Base-by-base conservation (phyloP, 164 flowering plant species). In the Piper betle region DNA sequence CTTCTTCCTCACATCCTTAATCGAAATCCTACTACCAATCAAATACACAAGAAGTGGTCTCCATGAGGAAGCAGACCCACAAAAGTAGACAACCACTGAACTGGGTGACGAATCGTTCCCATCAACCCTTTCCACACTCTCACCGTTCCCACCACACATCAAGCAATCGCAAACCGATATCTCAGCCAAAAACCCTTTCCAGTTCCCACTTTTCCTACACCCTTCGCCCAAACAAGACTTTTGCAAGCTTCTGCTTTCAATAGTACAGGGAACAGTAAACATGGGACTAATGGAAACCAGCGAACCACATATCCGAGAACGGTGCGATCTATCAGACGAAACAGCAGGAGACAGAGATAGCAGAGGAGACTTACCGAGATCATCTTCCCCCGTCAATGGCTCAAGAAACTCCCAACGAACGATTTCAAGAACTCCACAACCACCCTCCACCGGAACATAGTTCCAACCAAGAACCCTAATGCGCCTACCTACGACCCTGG, bases 381-480 rank as follows among this genome's bases (percentile, higher is more conserved):
- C 52, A 41, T 33, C 15, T 17, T 55, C 60, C 17, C 18, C 64
- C 48, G 11, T 3, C 9, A 50, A 58, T 1, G 76, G 52, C 40
- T 75, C 80, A 0, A 57, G 42, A 53, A 77, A 67, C 3, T 64
- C 63, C 98, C 98, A 92, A 17, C 69, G 68, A 56, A 87, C 80
- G 15, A 92, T 86, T 78, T 92, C 98, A 74, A 89, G 67, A 56
- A 82, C 93, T 16, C 81, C 73, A 0, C 66, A 57, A 33, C 62
- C 25, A 15, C 19, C 56, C 46, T 71, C 78, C 6, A 79, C 64
- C 3, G 93, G 98, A 72, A 92, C 76, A 65, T 80, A 93, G 72
- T 89, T 93, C 97, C 96, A 93, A 25, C 88, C 73, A 19, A 72
- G 69, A 33, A 87, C 86, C 7, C 50, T 69, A 60, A 93, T 78